These are phyloP conservation scores for Syzygium grande DNA, from an alignment of 345 rosid genomes.

Conservation along the genomic window DNA sequence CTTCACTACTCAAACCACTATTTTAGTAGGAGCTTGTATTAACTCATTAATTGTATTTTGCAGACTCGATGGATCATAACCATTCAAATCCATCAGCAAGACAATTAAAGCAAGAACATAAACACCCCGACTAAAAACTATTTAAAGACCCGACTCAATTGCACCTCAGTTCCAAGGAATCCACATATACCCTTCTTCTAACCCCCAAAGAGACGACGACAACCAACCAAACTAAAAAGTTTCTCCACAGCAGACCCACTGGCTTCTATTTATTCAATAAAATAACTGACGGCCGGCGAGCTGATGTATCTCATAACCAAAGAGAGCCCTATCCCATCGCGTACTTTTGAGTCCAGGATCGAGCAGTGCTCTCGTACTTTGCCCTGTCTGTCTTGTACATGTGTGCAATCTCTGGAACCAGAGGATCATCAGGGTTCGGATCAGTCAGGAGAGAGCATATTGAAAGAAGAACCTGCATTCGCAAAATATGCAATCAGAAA, in stretches of 20 bases:
- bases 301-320: neutral
- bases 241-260: constrained; percentile 4
- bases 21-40: neutral
- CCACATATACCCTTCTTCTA: neutral
- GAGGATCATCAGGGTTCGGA: constrained; percentile 68
- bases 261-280: constrained; percentile 2
- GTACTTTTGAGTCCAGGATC: constrained; percentile 68
- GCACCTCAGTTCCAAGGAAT: neutral
- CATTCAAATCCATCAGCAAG: neutral
- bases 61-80: neutral
- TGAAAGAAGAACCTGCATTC: constrained; percentile 51
- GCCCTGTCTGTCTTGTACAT: constrained; percentile 56
- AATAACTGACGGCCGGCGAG: neutral
- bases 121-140: neutral
- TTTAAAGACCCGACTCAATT: neutral
- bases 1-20: neutral
- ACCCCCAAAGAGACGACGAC: neutral
- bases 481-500: neutral
- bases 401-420: constrained; percentile 67
- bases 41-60: neutral
- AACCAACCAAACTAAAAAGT: neutral
- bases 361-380: constrained; percentile 59
- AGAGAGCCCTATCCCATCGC: constrained; percentile 40
- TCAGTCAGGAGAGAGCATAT: constrained; percentile 66
- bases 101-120: neutral